phyloP scores from a whole-genome alignment of 345 rosid species.

The Nasturtium officinale region DNA sequence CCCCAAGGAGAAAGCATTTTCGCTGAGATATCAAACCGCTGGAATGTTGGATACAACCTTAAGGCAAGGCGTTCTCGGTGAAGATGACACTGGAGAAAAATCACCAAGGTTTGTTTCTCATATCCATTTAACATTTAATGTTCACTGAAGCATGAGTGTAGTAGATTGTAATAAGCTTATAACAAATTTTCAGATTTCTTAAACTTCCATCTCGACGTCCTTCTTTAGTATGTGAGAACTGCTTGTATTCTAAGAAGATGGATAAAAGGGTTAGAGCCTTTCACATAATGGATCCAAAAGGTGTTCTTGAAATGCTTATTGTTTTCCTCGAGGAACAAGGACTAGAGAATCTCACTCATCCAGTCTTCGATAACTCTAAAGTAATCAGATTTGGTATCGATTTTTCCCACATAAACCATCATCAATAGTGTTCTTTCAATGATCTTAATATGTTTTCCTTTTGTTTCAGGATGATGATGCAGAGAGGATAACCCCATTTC shows the following conservation, averaged over 20 bases:
- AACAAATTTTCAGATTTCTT: conserved; percentile 52
- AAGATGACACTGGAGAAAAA: conserved; percentile 95
- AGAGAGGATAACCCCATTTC: conserved; percentile 63
- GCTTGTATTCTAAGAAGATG: conserved; percentile 67
- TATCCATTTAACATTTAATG: neutral
- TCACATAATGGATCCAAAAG: conserved; percentile 87
- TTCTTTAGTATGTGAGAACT: conserved; percentile 82
- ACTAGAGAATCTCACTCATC: conserved; percentile 45
- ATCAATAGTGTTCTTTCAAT: neutral
- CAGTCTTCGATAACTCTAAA: conserved; percentile 53
- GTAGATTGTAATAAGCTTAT: neutral
- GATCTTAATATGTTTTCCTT: neutral
- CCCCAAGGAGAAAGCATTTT: conserved; percentile 77
- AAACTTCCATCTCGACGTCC: conserved; percentile 86
- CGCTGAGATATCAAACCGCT: conserved; percentile 83
- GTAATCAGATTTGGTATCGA: neutral
- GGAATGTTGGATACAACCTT: conserved; percentile 83
- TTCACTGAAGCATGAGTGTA: conserved; percentile 4
- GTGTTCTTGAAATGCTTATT: conserved; percentile 79
- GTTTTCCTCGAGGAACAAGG: conserved; percentile 84
- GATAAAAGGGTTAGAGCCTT: conserved; percentile 83
- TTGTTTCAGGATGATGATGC: conserved; percentile 50
- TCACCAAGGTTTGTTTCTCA: conserved; percentile 62
- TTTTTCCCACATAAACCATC: neutral
- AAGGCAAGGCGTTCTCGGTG: conserved; percentile 93